Conservation (phyloP, 805 yeast species). For the Lachancea kluyveri region DNA sequence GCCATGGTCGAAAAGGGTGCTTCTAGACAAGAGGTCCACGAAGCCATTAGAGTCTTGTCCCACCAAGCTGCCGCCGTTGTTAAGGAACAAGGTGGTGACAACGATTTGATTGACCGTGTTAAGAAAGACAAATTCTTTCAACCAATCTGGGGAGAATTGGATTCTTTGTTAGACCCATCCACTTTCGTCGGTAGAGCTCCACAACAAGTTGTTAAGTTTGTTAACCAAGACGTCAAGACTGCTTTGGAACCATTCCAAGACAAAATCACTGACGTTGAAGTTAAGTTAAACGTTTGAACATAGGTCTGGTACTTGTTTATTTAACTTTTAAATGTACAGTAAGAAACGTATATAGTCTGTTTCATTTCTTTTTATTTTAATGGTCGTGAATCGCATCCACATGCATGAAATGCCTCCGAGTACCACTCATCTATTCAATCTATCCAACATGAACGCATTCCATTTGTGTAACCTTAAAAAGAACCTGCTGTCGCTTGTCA, state of each 20-base stretch:
- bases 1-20: slow-evolving; percentile 99
- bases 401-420: too few relatives aligned
- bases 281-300: slow-evolving; percentile 68
- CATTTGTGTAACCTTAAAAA: slow-evolving; percentile 53
- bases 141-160: slow-evolving; percentile 86
- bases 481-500: slow-evolving; percentile 49
- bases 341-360: neutral
- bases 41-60: slow-evolving; percentile 90
- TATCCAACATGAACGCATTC: slow-evolving; percentile 47
- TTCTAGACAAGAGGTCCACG: slow-evolving; percentile 97
- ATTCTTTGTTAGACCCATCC: slow-evolving; percentile 74
- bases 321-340: neutral
- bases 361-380: too few relatives aligned
- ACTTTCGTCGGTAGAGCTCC: slow-evolving; percentile 99
- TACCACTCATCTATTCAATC: too few relatives aligned
- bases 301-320: slow-evolving; percentile 1
- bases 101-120: slow-evolving; percentile 88
- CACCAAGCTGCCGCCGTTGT: slow-evolving; percentile 98
- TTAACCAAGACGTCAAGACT: slow-evolving; percentile 72
- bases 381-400: neutral
- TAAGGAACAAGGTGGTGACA: slow-evolving; percentile 97
- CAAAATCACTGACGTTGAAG: slow-evolving; percentile 57
- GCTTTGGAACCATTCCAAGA: slow-evolving; percentile 68
- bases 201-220: slow-evolving; percentile 91
- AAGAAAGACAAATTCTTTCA: slow-evolving; percentile 70